phyloP scores from a whole-genome alignment of 2,329 filamentous ascomycete genomes.

The Sporothrix euskadiensis region DNA sequence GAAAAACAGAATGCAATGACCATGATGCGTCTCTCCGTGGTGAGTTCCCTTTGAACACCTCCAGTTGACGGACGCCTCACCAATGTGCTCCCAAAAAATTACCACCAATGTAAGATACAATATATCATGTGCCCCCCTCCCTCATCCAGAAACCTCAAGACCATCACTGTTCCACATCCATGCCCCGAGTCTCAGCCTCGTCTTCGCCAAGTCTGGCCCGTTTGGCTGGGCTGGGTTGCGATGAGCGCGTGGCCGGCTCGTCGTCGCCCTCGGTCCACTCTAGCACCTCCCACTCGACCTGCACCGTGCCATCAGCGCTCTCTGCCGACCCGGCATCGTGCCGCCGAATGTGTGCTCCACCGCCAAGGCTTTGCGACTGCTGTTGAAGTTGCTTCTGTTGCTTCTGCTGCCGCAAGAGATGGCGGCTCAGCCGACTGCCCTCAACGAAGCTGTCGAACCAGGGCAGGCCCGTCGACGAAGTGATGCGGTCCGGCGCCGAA shows the following conservation, averaged over 20 bases:
- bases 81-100: conserved; percentile 11
- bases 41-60: not conserved
- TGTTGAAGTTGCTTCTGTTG: conserved; percentile 44
- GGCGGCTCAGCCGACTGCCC: conserved; percentile 68
- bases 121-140: not conserved
- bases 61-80: conserved; percentile 2
- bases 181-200: conserved; percentile 25
- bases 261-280: conserved; percentile 63
- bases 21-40: not conserved
- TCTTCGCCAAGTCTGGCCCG: conserved; percentile 49
- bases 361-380: not conserved
- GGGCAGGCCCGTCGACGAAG: conserved; percentile 57
- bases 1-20: not conserved
- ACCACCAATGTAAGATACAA: not conserved
- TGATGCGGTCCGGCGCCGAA: conserved; percentile 55
- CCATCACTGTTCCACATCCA: conserved; percentile 29
- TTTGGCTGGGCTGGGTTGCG: conserved; percentile 47
- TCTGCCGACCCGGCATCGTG: conserved; percentile 31
- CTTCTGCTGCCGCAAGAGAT: conserved; percentile 61
- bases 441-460: conserved; percentile 85
- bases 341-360: conserved; percentile 32
- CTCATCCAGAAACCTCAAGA: not conserved
- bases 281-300: conserved; percentile 79
- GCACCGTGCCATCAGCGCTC: conserved; percentile 63
- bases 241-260: conserved; percentile 42